A percentile compares a stretch with the other conserved stretches of the same genome.
phyloP scores from a whole-genome alignment of 495 filamentous ascomycete species.

The Corynascus novoguineensis region DNA sequence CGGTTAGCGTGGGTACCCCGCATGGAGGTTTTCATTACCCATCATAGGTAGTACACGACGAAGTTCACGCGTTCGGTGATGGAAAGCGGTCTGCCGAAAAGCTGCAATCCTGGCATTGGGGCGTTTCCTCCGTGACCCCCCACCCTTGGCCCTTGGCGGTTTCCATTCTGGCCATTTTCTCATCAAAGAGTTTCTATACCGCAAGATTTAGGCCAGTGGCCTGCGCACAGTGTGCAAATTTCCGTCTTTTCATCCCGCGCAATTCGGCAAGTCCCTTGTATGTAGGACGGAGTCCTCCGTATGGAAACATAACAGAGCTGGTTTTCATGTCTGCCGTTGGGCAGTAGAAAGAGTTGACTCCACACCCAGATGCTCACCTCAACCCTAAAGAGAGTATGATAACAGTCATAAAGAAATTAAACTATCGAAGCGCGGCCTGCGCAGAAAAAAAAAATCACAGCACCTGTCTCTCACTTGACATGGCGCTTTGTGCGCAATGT shows the following conservation, averaged over 20 bases:
- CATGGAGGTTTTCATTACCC: too few relatives aligned
- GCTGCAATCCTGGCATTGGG: background rate
- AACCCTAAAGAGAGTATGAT: background rate
- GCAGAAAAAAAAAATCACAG: too few relatives aligned
- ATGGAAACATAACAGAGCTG: background rate
- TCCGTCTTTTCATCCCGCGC: background rate
- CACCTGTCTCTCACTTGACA: too few relatives aligned
- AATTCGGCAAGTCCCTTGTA: background rate
- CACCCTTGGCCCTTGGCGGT: slow-evolving; percentile 3
- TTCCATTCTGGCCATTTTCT: slow-evolving; percentile 7
- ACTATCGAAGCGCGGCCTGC: background rate
- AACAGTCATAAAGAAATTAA: background rate
- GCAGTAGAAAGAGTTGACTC: slow-evolving; percentile 1
- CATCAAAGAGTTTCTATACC: slow-evolving; percentile 6
- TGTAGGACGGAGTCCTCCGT: background rate
- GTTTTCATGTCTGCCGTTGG: background rate
- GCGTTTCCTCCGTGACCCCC: slow-evolving; percentile 11
- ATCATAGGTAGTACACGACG: too few relatives aligned
- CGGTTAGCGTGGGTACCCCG: too few relatives aligned
- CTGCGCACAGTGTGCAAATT: background rate
- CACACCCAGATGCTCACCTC: background rate
- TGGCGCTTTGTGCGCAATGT: too few relatives aligned
- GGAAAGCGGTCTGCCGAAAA: background rate
- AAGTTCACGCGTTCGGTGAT: too few relatives aligned
- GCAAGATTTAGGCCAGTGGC: background rate